Base-by-base conservation (phyloP, 495 filamentous ascomycete species). In the Aspergillus avenaceus region DNA sequence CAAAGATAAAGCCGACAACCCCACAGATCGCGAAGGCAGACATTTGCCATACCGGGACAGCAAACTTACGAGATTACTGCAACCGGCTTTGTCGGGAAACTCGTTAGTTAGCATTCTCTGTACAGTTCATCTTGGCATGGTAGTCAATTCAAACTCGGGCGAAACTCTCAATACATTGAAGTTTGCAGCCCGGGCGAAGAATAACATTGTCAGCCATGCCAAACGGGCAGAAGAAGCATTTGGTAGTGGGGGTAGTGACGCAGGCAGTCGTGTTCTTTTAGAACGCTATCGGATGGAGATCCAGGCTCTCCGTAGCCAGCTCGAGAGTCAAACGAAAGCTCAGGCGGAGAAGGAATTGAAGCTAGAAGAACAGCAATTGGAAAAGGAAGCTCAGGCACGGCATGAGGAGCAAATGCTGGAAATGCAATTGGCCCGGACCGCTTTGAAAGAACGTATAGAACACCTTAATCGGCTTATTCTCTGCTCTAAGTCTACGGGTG, bases 381-480 rank as follows among this genome's bases (percentile, higher is more conserved):
- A 96, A 66, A 85, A 86, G 51, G 85, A 93, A 65, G 84, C 86
- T 23, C 83, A 89, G 59, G 77, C 84, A 45, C 85, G 93, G 25
- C 95, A 97, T 59, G 91, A 95, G 58, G 93, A 98, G 63, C 93
- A 98, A 64, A 91, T 98, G 77, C 76, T 97, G 37, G 93, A 97
- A 65, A 98, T 98, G 84, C 93, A 98, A 64, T 78, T 98, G 23
- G 93, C 93, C 12, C 81, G 95, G 22, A 98, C 92, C 2, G 95
- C 95, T 5, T 69, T 98, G 42, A 97, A 98, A 60, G 92, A 97
- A 69, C 84, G 93, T 23, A 98, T 98, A 54, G 91, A 97, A 69
- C 93, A 98, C 71, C 79, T 98, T 5, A 98, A 97, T 66, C 86
- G 93, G 18, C 78, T 98, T 9, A 97, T 98, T 54, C 73, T 98